phyloP scores from a whole-genome alignment of 345 rosid genomes.

The Microthlaspi erraticum region DNA sequence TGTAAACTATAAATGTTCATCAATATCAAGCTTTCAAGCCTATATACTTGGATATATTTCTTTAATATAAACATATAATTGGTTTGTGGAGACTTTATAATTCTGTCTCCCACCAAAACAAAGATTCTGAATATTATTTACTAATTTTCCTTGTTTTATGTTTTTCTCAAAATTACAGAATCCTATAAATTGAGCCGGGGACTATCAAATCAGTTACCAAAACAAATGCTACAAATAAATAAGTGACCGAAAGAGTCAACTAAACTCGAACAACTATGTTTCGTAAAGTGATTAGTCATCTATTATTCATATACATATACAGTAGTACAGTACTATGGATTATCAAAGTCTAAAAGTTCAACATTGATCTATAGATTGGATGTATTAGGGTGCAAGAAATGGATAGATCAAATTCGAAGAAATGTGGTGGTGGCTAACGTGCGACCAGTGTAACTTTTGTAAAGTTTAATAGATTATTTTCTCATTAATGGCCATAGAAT shows the following conservation, averaged over 20 bases:
- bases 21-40: not conserved
- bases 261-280: not conserved
- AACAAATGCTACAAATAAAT: not conserved
- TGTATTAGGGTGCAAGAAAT: conserved; percentile 18
- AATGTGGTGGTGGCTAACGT: conserved; percentile 38
- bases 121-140: conserved; percentile 6
- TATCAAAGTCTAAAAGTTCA: not conserved
- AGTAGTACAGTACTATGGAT: too few species aligned
- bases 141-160: conserved; percentile 4
- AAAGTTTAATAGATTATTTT: conserved; percentile 7
- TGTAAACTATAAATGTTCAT: conserved; percentile 16
- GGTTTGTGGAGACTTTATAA: conserved; percentile 32
- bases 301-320: too few species aligned
- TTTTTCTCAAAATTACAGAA: conserved; percentile 3
- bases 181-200: conserved; percentile 14
- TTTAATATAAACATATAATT: conserved; percentile 12
- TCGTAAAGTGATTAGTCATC: not conserved
- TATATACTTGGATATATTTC: not conserved
- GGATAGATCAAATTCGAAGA: conserved; percentile 18
- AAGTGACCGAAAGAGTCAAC: not conserved
- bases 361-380: conserved; percentile 7
- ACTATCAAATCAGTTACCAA: not conserved
- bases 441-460: conserved; percentile 30
- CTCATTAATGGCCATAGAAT: conserved; percentile 38
- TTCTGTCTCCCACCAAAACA: conserved; percentile 42